A percentile compares a stretch with the other conserved stretches of the same genome.
Evolutionary conservation across 345 rosid species (phyloP).

Genomic region (Kernera saxatilis): DNA sequence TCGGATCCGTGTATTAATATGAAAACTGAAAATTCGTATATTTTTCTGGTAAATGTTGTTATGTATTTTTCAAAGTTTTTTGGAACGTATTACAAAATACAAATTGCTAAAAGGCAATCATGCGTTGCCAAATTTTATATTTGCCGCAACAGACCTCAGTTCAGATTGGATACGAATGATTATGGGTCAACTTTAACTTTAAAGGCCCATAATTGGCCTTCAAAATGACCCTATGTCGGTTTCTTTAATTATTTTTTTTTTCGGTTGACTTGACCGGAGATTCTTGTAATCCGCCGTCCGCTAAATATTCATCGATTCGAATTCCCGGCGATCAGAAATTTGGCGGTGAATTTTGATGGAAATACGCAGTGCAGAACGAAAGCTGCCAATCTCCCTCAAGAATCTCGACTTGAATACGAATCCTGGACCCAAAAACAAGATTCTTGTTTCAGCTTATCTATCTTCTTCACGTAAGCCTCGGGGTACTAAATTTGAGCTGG

Average conservation of each 20-base stretch:
- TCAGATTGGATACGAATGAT: neutral
- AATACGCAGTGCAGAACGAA: constrained; percentile 22
- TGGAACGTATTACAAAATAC: too few relatives aligned
- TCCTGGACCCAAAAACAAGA: constrained; percentile 20
- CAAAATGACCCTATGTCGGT: neutral
- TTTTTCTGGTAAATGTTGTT: too few relatives aligned
- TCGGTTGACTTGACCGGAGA: neutral
- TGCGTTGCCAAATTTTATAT: neutral
- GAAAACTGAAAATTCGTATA: too few relatives aligned
- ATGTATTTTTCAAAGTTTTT: too few relatives aligned
- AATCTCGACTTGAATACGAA: constrained; percentile 40
- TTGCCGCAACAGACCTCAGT: neutral
- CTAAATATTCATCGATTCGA: neutral
- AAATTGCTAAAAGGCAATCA: neutral
- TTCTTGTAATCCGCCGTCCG: neutral
- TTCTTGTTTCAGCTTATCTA: constrained; percentile 9
- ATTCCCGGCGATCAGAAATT: constrained; percentile 2
- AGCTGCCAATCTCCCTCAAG: constrained; percentile 33
- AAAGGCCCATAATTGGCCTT: neutral
- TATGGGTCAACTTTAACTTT: neutral
- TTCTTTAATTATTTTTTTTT: neutral
- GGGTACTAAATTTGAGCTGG: neutral
- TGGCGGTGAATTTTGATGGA: constrained; percentile 31
- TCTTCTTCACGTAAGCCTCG: constrained; percentile 40
- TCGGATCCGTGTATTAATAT: too few relatives aligned